Conservation (phyloP, 306 rosid genomes). For the Cyclanthera cordifolia region DNA sequence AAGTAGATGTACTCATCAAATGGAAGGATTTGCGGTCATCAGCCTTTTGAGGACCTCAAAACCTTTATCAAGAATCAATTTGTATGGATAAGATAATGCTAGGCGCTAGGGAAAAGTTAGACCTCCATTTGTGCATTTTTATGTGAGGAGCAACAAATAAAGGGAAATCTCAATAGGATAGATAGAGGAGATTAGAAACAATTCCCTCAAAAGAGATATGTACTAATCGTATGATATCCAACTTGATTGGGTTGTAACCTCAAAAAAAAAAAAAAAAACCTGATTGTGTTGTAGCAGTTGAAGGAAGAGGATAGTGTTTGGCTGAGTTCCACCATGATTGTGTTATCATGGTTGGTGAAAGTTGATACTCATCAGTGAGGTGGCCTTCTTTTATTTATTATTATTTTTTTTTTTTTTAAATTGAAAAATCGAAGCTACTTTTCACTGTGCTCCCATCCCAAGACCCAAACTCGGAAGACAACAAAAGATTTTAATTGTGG, state of each 20-base stretch:
- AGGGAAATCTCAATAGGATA: background rate
- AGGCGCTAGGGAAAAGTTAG: background rate
- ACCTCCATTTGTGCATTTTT: background rate
- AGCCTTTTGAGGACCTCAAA: background rate
- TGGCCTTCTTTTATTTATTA: no score
- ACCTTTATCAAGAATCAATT: background rate
- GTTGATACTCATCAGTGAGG: background rate
- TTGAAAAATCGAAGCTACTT: no score
- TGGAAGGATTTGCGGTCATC: background rate
- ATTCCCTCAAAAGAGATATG: background rate
- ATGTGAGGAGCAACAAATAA: background rate
- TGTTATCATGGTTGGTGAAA: background rate
- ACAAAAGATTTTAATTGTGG: no score
- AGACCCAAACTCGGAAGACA: no score
- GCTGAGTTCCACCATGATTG: background rate
- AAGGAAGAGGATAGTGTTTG: background rate
- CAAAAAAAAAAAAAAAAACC: no score
- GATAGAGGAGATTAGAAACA: background rate
- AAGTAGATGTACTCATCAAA: background rate
- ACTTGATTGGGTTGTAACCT: constrained; percentile 1
- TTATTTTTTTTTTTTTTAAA: no score
- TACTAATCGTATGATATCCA: background rate
- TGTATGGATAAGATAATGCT: background rate
- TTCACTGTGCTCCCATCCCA: no score
- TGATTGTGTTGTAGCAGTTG: background rate